Conservation (phyloP, 768 basidiomycete genomes). For the Guyanaporus albipodus region DNA sequence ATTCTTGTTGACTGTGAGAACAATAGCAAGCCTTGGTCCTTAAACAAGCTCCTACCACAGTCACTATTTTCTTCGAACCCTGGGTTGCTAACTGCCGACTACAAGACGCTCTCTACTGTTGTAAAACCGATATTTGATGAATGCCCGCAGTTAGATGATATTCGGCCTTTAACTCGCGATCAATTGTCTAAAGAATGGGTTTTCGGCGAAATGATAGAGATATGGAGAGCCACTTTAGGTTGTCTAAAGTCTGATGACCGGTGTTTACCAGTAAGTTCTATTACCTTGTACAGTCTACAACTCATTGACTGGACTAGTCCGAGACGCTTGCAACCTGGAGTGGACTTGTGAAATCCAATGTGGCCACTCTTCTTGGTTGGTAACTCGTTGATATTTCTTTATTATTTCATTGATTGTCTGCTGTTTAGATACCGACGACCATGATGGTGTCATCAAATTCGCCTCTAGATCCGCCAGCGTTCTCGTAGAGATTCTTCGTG, state of each 20-base stretch:
- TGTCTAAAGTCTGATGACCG: constrained; percentile 42
- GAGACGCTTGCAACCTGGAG: constrained; percentile 57
- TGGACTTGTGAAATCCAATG: constrained; percentile 49
- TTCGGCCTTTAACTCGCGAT: constrained; percentile 53
- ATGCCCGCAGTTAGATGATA: constrained; percentile 48
- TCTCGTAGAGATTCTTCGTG: constrained; percentile 47
- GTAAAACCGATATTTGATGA: constrained; percentile 54
- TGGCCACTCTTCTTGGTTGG: constrained; percentile 51
- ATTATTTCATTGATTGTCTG: constrained; percentile 5
- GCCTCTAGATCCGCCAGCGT: constrained; percentile 39
- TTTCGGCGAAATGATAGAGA: constrained; percentile 46
- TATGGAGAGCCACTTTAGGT: constrained; percentile 49
- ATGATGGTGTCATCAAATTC: constrained; percentile 37
- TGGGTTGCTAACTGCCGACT: constrained; percentile 54
- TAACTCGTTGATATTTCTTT: constrained; percentile 19
- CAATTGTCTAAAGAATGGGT: constrained; percentile 54
- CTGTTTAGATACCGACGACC: constrained; percentile 42
- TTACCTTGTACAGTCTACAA: background rate
- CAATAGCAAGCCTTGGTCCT: constrained; percentile 40
- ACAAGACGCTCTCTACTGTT: constrained; percentile 39
- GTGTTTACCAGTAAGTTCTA: constrained; percentile 46
- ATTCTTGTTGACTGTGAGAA: constrained; percentile 36
- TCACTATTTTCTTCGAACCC: constrained; percentile 55
- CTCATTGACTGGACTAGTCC: constrained; percentile 26
- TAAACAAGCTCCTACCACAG: constrained; percentile 45